Evolutionary conservation across 768 basidiomycete genomes (phyloP).

Genomic region (Rubroboletus satanas): DNA sequence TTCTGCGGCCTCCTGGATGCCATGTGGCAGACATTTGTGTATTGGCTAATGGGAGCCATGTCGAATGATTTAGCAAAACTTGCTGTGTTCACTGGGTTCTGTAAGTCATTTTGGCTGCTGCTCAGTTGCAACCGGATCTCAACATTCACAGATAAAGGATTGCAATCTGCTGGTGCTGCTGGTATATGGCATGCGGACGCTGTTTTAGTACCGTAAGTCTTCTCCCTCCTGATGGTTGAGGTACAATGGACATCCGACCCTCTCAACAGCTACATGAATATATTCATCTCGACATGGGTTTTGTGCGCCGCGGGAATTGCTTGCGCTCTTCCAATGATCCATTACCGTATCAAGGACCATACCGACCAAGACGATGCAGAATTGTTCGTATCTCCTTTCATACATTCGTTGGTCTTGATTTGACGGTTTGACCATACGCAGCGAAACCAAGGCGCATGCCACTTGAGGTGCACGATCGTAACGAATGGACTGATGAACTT

Average conservation of each 20-base stretch:
- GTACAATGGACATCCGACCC: neutral
- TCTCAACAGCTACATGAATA: constrained; percentile 53
- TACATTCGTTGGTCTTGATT: neutral
- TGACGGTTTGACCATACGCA: constrained; percentile 2
- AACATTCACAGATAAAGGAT: constrained; percentile 54
- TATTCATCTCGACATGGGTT: constrained; percentile 74
- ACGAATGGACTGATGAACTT: neutral
- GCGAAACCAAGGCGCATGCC: constrained; percentile 8
- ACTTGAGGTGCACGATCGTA: neutral
- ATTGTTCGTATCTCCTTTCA: constrained; percentile 34
- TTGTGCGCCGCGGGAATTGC: constrained; percentile 60
- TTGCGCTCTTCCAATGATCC: constrained; percentile 71
- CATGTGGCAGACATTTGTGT: constrained; percentile 82
- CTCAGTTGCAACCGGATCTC: neutral
- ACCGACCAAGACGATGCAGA: constrained; percentile 51
- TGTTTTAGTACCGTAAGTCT: constrained; percentile 53
- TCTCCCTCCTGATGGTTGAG: neutral
- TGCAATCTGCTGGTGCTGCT: constrained; percentile 75
- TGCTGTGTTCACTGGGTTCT: constrained; percentile 78
- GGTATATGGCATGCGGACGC: constrained; percentile 72
- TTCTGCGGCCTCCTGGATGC: constrained; percentile 74
- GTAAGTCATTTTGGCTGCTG: constrained; percentile 41
- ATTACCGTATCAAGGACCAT: constrained; percentile 62
- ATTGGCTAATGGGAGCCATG: constrained; percentile 85
- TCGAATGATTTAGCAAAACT: constrained; percentile 78